These are phyloP conservation scores for Picea sitchensis DNA, from an alignment of 75 land plant genomes.

Conservation along the genomic window DNA sequence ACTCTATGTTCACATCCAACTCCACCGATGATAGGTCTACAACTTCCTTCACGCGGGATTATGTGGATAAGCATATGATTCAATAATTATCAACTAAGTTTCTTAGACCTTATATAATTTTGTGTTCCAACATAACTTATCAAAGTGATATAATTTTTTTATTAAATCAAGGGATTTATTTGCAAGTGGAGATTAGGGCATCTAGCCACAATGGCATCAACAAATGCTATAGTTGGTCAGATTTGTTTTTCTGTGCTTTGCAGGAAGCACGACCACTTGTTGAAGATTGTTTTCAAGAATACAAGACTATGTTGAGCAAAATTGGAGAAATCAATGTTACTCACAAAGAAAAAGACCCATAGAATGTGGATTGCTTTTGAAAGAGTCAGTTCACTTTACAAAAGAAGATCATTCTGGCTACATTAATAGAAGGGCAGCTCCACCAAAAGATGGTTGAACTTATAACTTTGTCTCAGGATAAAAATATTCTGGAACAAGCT, in stretches of 20 bases:
- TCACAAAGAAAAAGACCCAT: constrained; percentile 30
- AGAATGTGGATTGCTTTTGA: too few species aligned
- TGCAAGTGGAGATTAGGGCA: not conserved
- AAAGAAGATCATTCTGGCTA: constrained; percentile 34
- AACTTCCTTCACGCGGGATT: constrained; percentile 67
- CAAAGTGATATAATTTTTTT: not conserved
- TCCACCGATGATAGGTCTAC: constrained; percentile 12
- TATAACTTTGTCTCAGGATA: constrained; percentile 17
- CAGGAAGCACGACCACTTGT: constrained; percentile 32
- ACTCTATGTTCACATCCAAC: too few species aligned
- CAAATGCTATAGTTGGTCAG: too few species aligned
- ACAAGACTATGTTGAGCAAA: constrained; percentile 15
- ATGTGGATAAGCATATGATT: constrained; percentile 11
- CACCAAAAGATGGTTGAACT: constrained; percentile 4
- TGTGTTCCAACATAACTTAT: not conserved
- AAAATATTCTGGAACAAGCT: not conserved
- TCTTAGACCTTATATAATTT: not conserved
- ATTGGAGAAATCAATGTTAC: constrained; percentile 34
- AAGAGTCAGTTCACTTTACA: constrained; percentile 13
- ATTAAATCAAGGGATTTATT: not conserved
- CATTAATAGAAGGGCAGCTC: constrained; percentile 34
- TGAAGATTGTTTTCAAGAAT: constrained; percentile 34
- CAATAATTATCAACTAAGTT: constrained; percentile 18
- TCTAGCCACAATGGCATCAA: not conserved
- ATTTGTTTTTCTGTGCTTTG: not conserved